These are phyloP conservation scores for Cenococcum geophilum DNA, from an alignment of 495 filamentous ascomycete species.

Conservation along the genomic window DNA sequence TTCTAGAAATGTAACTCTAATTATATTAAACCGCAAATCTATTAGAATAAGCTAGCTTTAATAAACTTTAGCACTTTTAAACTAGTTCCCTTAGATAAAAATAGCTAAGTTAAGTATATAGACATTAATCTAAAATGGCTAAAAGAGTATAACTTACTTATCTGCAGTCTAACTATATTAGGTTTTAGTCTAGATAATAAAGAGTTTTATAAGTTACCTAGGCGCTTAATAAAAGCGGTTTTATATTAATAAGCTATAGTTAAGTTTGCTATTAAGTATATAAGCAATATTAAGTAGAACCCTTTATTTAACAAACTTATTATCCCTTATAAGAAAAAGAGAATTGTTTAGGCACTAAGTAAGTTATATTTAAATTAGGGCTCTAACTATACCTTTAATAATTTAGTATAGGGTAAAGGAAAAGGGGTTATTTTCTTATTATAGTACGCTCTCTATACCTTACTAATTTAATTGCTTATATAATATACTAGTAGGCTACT, in stretches of 20 bases:
- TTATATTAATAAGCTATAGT: not conserved
- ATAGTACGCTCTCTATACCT: too few relatives aligned
- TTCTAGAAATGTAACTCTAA: not conserved
- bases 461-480: too few relatives aligned
- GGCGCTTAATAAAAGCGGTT: too few relatives aligned
- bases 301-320: not conserved
- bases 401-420: not conserved
- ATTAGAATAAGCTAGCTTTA: not conserved
- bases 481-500: not conserved
- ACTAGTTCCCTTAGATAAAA: not conserved
- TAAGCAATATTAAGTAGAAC: not conserved
- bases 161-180: too few relatives aligned
- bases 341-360: not conserved
- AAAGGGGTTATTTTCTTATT: not conserved
- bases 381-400: not conserved
- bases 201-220: slow-evolving; percentile 23
- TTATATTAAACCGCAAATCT: not conserved
- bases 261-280: not conserved
- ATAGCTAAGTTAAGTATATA: not conserved
- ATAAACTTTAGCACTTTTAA: not conserved
- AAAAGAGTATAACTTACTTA: slow-evolving; percentile 29
- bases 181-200: slow-evolving; percentile 33
- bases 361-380: too few relatives aligned
- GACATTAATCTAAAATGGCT: slow-evolving; percentile 9
- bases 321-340: not conserved